Evolutionary conservation across 2,329 filamentous ascomycete genomes (phyloP).

Genomic region (Aspergillus transmontanensis): DNA sequence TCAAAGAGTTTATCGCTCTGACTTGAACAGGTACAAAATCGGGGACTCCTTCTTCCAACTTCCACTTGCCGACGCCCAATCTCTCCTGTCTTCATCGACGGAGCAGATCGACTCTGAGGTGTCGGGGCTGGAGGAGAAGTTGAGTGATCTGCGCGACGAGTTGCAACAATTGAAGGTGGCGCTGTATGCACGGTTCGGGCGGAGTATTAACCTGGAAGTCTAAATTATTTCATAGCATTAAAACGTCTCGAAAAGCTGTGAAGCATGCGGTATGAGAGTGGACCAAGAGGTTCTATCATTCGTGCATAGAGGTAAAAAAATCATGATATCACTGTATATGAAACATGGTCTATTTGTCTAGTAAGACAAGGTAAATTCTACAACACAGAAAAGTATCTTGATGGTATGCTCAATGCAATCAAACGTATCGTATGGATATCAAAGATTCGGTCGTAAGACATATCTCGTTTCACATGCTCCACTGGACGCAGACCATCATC

Average conservation of each 20-base stretch:
- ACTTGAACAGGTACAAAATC: slow-evolving; percentile 77
- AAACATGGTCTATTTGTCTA: not conserved
- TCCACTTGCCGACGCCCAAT: slow-evolving; percentile 80
- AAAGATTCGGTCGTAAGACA: slow-evolving; percentile 14
- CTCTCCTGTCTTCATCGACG: slow-evolving; percentile 73
- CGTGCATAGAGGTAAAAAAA: not conserved
- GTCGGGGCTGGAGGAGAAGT: slow-evolving; percentile 71
- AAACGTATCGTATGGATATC: slow-evolving; percentile 3
- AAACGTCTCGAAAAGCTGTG: not conserved
- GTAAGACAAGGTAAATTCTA: not conserved
- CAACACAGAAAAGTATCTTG: not conserved
- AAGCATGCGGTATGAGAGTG: not conserved
- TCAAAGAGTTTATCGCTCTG: not conserved
- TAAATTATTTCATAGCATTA: slow-evolving; percentile 1
- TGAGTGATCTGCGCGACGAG: slow-evolving; percentile 76
- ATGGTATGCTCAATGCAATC: not conserved
- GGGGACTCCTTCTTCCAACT: slow-evolving; percentile 94
- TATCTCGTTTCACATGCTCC: slow-evolving; percentile 25
- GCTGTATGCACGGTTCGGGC: slow-evolving; percentile 90
- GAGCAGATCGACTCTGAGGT: slow-evolving; percentile 77
- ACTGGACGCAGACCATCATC: not conserved
- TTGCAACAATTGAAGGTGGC: slow-evolving; percentile 89
- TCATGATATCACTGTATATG: not conserved
- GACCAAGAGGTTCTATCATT: not conserved
- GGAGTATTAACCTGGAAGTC: slow-evolving; percentile 92